Conservation (phyloP, 129 eudicot genomes). For the Chrysanthemum lavandulifolium region DNA sequence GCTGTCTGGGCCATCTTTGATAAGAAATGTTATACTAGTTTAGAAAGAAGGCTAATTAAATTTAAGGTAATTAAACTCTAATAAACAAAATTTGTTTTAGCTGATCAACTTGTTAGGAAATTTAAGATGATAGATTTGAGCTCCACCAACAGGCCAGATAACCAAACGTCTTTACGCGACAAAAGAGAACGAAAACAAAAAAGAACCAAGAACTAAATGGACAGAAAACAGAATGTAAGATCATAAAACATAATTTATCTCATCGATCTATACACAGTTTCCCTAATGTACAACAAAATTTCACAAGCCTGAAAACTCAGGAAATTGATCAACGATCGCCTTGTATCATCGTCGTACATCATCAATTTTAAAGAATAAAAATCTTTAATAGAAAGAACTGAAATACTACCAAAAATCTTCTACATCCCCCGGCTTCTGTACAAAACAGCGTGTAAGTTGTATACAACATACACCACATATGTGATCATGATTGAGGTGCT, state of each 20-base stretch:
- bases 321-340: conserved; percentile 15
- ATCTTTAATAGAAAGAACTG: background rate
- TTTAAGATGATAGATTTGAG: background rate
- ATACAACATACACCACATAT: background rate
- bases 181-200: background rate
- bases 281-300: conserved; percentile 37
- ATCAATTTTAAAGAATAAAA: conserved; percentile 18
- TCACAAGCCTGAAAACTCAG: conserved; percentile 7
- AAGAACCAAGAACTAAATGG: background rate
- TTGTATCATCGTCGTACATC: conserved; percentile 8
- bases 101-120: too few species aligned
- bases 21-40: too few species aligned
- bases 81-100: too few species aligned
- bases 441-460: conserved; percentile 16
- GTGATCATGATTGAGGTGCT: conserved; percentile 20
- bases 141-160: background rate
- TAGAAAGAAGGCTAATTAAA: too few species aligned
- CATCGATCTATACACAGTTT: conserved; percentile 26
- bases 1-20: background rate
- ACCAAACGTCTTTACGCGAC: background rate
- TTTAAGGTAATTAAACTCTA: too few species aligned
- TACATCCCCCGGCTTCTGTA: conserved; percentile 26
- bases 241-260: conserved; percentile 15
- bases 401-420: conserved; percentile 23
- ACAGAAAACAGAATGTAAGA: conserved; percentile 1